Base-by-base conservation (phyloP, 192 early-diverging fungal species). In the Oehlia diaphana region DNA sequence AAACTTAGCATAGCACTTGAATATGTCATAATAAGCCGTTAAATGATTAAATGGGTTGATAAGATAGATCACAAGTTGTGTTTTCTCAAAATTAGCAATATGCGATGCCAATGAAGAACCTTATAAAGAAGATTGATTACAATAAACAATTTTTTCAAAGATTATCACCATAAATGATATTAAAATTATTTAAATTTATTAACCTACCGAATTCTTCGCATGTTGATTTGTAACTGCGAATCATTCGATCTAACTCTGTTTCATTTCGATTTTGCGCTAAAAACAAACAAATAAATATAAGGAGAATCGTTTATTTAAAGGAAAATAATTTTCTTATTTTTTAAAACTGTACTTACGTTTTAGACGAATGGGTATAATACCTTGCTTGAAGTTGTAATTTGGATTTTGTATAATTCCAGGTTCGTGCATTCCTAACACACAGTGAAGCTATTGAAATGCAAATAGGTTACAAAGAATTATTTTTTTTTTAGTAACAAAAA, bases 1-100 rank as follows among this genome's bases (percentile, higher is more conserved):
- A 74, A 74, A 13, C 21, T 53, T 62, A 31, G 58, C 26, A 74
- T 58, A 74, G 50, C 73, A 44, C 26, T 61, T 53, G 12, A 53
- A 74, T n/a, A 74, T 74, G 50, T 74, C 73, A 37, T 58, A 62
- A 74, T 62, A 33, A 14, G 73, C 33, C 13, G 73, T 44, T 19
- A 37, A 35, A 35, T 74, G 73, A 33, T 53, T 31, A 35, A 35
- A 74, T 35, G 58, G 49, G 33, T 74, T 74, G 9, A 74, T n/a
- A 10, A 74, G 53, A 39, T 74, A 74, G 21, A 74, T 74, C 5
- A 74, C 73, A 12, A 74, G 49, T 47, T 74, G 19, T 10, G 49
- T 28, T 2, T 70, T 42, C n/a, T 42, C 68, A 42, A n/a, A 70
- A 9, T 39, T 70, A 21, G 6, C 68, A 70, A 21, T 42, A n/a